These are phyloP conservation scores for Jackrogersella multiformis DNA, from an alignment of 495 filamentous ascomycete genomes.

Conservation along the genomic window DNA sequence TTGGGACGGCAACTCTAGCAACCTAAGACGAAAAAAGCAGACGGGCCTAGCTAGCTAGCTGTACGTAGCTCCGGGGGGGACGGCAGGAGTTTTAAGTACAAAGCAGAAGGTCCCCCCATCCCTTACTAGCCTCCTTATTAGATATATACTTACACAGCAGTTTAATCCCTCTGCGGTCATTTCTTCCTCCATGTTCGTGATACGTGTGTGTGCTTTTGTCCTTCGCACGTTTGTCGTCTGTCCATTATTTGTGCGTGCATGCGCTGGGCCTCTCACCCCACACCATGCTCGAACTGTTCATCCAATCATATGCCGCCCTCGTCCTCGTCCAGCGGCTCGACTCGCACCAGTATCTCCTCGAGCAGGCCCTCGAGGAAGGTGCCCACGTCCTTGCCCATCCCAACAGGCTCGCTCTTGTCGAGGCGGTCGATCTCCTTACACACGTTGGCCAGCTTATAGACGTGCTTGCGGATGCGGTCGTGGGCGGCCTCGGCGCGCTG, in stretches of 20 bases:
- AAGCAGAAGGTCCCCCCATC: slow-evolving; percentile 5
- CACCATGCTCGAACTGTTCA: not conserved
- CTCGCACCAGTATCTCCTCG: slow-evolving; percentile 92
- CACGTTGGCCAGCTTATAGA: slow-evolving; percentile 76
- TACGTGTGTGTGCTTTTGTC: too few relatives aligned
- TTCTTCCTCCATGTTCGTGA: not conserved
- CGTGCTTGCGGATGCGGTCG: slow-evolving; percentile 78
- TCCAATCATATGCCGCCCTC: slow-evolving; percentile 44
- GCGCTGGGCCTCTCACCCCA: too few relatives aligned
- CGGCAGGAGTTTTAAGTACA: slow-evolving; percentile 14
- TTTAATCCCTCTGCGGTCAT: slow-evolving; percentile 11
- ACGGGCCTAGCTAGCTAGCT: not conserved
- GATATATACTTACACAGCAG: slow-evolving; percentile 36
- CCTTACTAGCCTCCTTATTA: slow-evolving; percentile 23
- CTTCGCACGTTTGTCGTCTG: too few relatives aligned
- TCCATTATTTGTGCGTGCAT: too few relatives aligned
- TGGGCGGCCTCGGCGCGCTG: slow-evolving; percentile 78
- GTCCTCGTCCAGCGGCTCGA: slow-evolving; percentile 84
- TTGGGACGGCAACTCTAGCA: not conserved
- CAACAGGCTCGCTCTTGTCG: slow-evolving; percentile 83
- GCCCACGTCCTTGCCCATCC: slow-evolving; percentile 88
- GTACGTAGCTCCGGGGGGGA: slow-evolving; percentile 7
- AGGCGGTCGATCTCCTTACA: slow-evolving; percentile 88
- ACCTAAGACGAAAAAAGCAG: not conserved
- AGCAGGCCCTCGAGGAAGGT: slow-evolving; percentile 90